These are phyloP conservation scores for Jacaranda mimosifolia DNA, from an alignment of 257 asterid genomes.

Conservation along the genomic window DNA sequence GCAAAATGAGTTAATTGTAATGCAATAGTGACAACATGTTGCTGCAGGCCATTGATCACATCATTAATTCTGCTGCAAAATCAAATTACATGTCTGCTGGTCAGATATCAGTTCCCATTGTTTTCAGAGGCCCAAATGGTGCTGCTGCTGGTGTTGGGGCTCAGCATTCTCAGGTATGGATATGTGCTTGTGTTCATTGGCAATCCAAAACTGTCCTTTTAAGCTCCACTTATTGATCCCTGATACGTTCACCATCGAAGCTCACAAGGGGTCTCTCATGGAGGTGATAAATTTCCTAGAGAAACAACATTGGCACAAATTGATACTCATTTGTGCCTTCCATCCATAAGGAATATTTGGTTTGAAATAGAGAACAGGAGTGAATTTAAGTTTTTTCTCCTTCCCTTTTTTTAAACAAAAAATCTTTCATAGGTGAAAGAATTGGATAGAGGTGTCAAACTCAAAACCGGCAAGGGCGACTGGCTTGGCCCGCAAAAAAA, in stretches of 20 bases:
- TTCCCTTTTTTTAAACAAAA: too few relatives aligned
- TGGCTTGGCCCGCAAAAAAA: too few relatives aligned
- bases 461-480: too few relatives aligned
- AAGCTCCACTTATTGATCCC: slow-evolving; percentile 14
- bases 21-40: slow-evolving; percentile 15
- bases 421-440: not conserved
- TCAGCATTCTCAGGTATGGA: slow-evolving; percentile 81
- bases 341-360: not conserved
- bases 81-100: slow-evolving; percentile 87
- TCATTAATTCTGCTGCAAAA: slow-evolving; percentile 87
- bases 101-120: slow-evolving; percentile 79
- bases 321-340: not conserved
- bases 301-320: slow-evolving; percentile 21
- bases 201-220: slow-evolving; percentile 7
- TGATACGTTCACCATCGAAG: not conserved
- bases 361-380: not conserved
- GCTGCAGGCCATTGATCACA: slow-evolving; percentile 81
- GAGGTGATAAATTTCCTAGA: not conserved
- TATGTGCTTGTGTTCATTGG: not conserved
- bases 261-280: not conserved
- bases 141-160: slow-evolving; percentile 96
- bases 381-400: not conserved
- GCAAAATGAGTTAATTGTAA: not conserved
- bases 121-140: slow-evolving; percentile 92
- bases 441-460: too few relatives aligned